Evolutionary conservation across 371 early-diverging fungal species (phyloP), one percentile per base, ranked within the genome.

Genomic region (Mucor lusitanicus): DNA sequence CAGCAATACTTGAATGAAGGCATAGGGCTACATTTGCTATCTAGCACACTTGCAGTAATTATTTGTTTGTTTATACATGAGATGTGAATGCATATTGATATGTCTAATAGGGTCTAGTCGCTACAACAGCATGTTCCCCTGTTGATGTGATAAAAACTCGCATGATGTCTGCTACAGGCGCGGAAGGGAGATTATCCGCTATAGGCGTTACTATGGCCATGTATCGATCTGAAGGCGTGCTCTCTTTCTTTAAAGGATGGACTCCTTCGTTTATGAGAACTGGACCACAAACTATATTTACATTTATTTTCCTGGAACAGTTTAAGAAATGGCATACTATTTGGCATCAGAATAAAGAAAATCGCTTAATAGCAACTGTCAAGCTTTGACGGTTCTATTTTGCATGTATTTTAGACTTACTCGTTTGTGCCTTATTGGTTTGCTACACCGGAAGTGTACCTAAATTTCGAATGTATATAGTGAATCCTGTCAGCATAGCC

Each of bases 141-240:
- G 80, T 88, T 1, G 93, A 92, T 71, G 93, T 92, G 17, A 81
- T 91, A 57, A 92, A 92, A 73, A 91, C 91, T 0, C 84, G 93
- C 23, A 81, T 91, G 55, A 92, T 92, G 93, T 65, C 72, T 19
- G 81, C 86, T 27, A 84, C 74, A 11, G 74, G 64, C 17, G 68
- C 72, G 28, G 76, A 71, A 13, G 56, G 48, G 7, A 82, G 84
- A 54, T 79, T 85, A 12, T 76, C 76, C 11, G 67, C 79, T 0
- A 23, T 73, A 9, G 17, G 59, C 6, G 53, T 78, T 27, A 71
- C 86, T 71, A 63, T 77, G 9, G 68, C 80, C 23, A 90, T 91
- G 69, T 78, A 79, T 23, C 70, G 72, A 54, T 71, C 70, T 8
- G 93, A 92, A 71, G 93, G 93, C 13, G 39, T 79, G 0, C 12